Base-by-base conservation (phyloP, 2,329 filamentous ascomycete genomes). In the Lasiodiplodia sp. region DNA sequence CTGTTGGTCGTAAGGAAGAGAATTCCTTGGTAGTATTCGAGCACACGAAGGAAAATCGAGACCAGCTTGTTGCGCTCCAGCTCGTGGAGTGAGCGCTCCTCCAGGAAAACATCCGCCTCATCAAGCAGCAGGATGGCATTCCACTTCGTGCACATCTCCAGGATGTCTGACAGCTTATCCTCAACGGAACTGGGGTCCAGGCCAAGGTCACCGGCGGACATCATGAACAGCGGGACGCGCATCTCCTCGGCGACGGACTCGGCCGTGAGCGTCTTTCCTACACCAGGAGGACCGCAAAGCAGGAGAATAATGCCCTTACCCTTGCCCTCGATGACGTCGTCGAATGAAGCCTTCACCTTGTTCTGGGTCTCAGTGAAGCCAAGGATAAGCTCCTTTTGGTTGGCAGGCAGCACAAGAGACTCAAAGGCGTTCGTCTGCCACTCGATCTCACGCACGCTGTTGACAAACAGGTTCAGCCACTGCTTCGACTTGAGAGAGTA, bases 281-380 rank as follows among this genome's bases (percentile, higher is more conserved):
- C 82, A 2, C 85, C 85, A 0, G 84, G 84, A 1, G 81, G 81
- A 0, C 84, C 85, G 57, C 76, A 79, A 7, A 86, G 79, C 3
- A 86, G 79, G 63, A 86, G 75, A 63, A 86, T 83, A 51, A 85
- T 78, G 8, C 85, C 84, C 34, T 79, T 78, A n/a, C 84, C 85
- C 72, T 86, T 86, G 28, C 84, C 85, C 34, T 82, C 78, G 14
- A 87, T 82, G 21, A 86, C 76, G 70, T 86, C 84, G 72, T 86
- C 83, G 70, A 86, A 85, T 71, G 71, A 83, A 64, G 73, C 72
- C 38, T 72, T 71, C 81, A 69, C 82, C 79, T 72, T 68, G n/a
- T 68, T 56, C 56, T 85, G 82, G 8, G 79, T 79, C 25, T 81
- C 78, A 12, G 82, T 81, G 71, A 86, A 79, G 6, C 82, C 82